Percentiles rank a stretch among this genome's conserved stretches.
Conservation (phyloP, 1,284 basidiomycete genomes). For the Grifola frondosa region DNA sequence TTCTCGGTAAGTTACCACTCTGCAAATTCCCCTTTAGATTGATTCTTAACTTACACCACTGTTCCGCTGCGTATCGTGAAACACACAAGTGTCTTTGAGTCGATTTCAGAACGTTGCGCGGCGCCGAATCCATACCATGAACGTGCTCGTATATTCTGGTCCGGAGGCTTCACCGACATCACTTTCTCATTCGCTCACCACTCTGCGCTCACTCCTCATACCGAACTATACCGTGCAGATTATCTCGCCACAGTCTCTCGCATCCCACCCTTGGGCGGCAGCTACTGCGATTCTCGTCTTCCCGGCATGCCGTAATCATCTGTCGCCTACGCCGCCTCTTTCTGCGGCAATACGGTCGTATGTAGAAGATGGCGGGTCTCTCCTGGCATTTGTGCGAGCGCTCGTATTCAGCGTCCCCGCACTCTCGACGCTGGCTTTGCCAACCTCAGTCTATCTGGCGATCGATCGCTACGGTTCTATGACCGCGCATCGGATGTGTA, state of each 20-base stretch:
- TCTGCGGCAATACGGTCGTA: conserved; percentile 57
- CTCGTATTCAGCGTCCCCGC: not conserved
- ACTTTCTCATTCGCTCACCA: conserved; percentile 51
- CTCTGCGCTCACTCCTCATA: conserved; percentile 59
- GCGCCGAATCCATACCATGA: conserved; percentile 55
- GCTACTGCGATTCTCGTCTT: conserved; percentile 79
- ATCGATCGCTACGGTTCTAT: conserved; percentile 5
- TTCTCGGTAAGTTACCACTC: too few relatives aligned
- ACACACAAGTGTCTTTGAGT: too few relatives aligned
- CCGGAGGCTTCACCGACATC: conserved; percentile 65
- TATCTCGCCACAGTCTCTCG: conserved; percentile 56
- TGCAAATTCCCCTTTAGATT: too few relatives aligned
- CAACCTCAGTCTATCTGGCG: conserved; percentile 4
- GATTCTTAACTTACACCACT: too few relatives aligned
- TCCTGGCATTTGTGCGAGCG: conserved; percentile 26
- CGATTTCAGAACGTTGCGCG: too few relatives aligned
- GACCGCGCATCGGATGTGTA: conserved; percentile 14
- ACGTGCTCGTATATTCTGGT: conserved; percentile 80
- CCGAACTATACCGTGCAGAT: conserved; percentile 80
- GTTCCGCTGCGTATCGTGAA: too few relatives aligned
- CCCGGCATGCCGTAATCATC: conserved; percentile 57
- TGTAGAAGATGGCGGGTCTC: conserved; percentile 64
- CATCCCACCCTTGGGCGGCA: conserved; percentile 72
- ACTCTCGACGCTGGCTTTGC: conserved; percentile 9
- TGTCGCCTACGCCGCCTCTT: conserved; percentile 49